Conservation (phyloP, 2,329 filamentous ascomycete genomes). For the Botrytis byssoidea region DNA sequence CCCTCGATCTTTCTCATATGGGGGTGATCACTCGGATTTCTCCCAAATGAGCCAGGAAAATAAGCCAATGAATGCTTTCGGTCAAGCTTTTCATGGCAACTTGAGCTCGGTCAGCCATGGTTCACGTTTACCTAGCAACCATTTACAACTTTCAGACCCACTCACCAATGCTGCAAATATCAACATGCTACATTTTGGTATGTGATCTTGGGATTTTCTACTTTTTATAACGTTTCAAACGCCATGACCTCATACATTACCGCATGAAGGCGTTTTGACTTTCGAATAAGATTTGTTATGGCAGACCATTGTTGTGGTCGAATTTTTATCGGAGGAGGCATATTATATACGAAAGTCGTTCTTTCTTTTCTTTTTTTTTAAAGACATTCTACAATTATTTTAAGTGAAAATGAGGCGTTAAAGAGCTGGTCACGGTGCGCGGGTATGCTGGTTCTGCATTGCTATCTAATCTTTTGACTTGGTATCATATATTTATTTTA, state of each 20-base stretch:
- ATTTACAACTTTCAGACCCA: constrained; percentile 18
- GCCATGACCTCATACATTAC: neutral
- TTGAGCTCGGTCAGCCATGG: constrained; percentile 26
- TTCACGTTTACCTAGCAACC: constrained; percentile 10
- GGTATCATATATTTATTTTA: constrained; percentile 40
- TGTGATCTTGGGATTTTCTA: constrained; percentile 22
- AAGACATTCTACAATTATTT: constrained; percentile 12
- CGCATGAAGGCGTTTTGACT: constrained; percentile 9
- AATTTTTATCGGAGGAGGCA: constrained; percentile 9
- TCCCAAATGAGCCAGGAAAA: neutral
- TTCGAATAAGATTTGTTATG: constrained; percentile 14
- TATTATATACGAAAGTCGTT: constrained; percentile 8
- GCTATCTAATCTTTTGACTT: constrained; percentile 27
- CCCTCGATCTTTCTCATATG: constrained; percentile 28
- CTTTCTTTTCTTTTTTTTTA: constrained; percentile 4
- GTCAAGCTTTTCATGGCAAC: constrained; percentile 25
- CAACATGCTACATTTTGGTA: constrained; percentile 24
- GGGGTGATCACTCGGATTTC: constrained; percentile 16
- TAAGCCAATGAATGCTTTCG: constrained; percentile 18
- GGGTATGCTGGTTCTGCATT: constrained; percentile 22
- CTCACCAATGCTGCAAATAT: constrained; percentile 12
- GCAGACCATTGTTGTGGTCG: constrained; percentile 6
- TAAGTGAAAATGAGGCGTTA: constrained; percentile 9
- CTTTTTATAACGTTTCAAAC: neutral
- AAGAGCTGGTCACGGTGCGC: constrained; percentile 4